Base-by-base conservation (phyloP, 768 basidiomycete species). In the Dioszegia crocea region DNA sequence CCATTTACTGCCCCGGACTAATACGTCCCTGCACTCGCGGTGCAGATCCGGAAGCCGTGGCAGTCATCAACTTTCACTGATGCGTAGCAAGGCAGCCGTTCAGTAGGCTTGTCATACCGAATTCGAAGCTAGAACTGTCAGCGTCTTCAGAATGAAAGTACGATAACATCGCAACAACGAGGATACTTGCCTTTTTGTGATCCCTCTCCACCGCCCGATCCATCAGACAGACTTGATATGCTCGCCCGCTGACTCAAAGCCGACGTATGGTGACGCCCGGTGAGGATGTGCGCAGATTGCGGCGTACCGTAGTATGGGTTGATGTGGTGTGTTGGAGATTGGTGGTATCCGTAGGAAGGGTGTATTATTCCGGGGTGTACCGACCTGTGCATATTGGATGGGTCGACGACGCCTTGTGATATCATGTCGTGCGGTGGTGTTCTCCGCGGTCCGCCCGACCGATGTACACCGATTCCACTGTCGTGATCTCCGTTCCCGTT, bases 371-470 rank as follows among this genome's bases (percentile, higher is more conserved):
- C 47, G 11, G 47, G 47, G 24, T 29, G 47, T 8, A 44, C 27
- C 14, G 51, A 36, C 39, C 64, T 19, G 44, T 46, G 43, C 67
- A 73, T 73, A 50, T 41, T 61, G 5, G 59, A 49, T 9, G 68
- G 71, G 45, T 73, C 71, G 6, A 73, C 61, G 0, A 71, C 68
- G 27, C 71, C 71, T 49, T 67, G 68, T 30, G 60, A 54, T n/a
- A 67, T 27, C 63, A 67, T 59, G 31, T 68, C 67, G 31, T 66
- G 64, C 8, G 66, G 64, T 36, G 68, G 64, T 12, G 64, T 55
- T 44, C 64, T 40, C 21, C 64, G 24, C 14, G 47, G 17, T 30
- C 41, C 64, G 38, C n/a, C 40, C n/a, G 47, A 48, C 27, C 47
- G 47, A 30, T 48, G 47, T 30, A 48, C n/a, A 16, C 47, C 47